These are phyloP conservation scores for Plectranthus barbatus DNA, from an alignment of 257 asterid genomes.

Conservation along the genomic window DNA sequence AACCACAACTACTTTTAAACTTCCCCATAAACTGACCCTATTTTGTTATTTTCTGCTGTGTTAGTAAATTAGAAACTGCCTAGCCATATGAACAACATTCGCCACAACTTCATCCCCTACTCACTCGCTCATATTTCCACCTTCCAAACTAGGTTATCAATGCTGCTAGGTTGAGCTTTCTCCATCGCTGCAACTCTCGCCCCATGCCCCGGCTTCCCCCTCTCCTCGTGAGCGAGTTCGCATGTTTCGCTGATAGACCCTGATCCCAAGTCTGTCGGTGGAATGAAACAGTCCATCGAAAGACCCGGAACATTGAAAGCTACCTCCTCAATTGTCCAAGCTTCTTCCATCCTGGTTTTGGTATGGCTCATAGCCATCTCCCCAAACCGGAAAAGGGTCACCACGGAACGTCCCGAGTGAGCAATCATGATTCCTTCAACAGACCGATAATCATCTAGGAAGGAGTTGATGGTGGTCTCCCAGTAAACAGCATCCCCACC, in stretches of 20 bases:
- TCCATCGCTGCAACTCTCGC: slow-evolving; percentile 68
- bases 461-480: slow-evolving; percentile 93
- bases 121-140: slow-evolving; percentile 51
- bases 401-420: slow-evolving; percentile 87
- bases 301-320: slow-evolving; percentile 88
- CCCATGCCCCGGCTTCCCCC: slow-evolving; percentile 40
- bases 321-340: slow-evolving; percentile 94
- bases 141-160: slow-evolving; percentile 47
- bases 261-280: slow-evolving; percentile 81
- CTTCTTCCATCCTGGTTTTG: slow-evolving; percentile 96
- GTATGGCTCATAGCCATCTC: slow-evolving; percentile 94
- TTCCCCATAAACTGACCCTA: slow-evolving; percentile 24
- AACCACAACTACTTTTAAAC: slow-evolving; percentile 1
- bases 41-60: slow-evolving; percentile 34
- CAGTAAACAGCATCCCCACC: slow-evolving; percentile 97
- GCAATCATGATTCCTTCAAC: slow-evolving; percentile 97
- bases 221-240: slow-evolving; percentile 69
- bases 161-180: slow-evolving; percentile 31
- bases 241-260: slow-evolving; percentile 67
- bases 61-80: slow-evolving; percentile 50
- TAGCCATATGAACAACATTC: slow-evolving; percentile 54
- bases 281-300: slow-evolving; percentile 85
- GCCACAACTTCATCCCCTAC: slow-evolving; percentile 12
- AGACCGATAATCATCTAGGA: slow-evolving; percentile 69
- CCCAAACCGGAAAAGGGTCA: slow-evolving; percentile 91